A percentile compares a stretch with the other conserved stretches of the same genome.
Conservation (phyloP, 1,284 basidiomycete genomes). For the Cerrena zonata region DNA sequence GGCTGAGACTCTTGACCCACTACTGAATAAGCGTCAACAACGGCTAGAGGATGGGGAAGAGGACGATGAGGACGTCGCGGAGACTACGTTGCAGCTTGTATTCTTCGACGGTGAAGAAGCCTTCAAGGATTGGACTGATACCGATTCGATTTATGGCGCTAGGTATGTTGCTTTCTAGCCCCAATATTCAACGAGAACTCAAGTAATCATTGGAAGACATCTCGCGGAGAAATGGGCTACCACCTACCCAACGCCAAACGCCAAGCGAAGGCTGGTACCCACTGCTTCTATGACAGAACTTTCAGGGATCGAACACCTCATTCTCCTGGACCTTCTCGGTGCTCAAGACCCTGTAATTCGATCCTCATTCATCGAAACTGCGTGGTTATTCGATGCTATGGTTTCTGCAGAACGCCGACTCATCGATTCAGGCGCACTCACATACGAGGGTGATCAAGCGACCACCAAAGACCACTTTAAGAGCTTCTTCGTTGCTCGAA, state of each 20-base stretch:
- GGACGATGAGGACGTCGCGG: slow-evolving; percentile 72
- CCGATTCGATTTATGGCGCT: slow-evolving; percentile 91
- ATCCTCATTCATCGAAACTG: slow-evolving; percentile 82
- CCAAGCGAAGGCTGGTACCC: slow-evolving; percentile 55
- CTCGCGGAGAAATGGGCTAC: slow-evolving; percentile 78
- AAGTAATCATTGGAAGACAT: slow-evolving; percentile 49
- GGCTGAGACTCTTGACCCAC: slow-evolving; percentile 70
- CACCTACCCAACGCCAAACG: slow-evolving; percentile 57
- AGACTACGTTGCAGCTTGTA: slow-evolving; percentile 87
- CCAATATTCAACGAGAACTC: neutral
- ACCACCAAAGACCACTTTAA: slow-evolving; percentile 42
- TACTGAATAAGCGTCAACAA: slow-evolving; percentile 60
- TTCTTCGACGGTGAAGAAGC: slow-evolving; percentile 99
- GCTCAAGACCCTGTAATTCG: slow-evolving; percentile 65
- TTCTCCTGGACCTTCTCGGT: slow-evolving; percentile 86
- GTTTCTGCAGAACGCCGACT: slow-evolving; percentile 63
- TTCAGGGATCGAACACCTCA: slow-evolving; percentile 80
- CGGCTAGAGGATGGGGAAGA: slow-evolving; percentile 52
- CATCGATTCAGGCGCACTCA: slow-evolving; percentile 54
- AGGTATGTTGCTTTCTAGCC: slow-evolving; percentile 43
- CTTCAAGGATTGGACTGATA: slow-evolving; percentile 82
- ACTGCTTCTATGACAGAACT: slow-evolving; percentile 54
- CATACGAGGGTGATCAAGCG: slow-evolving; percentile 31
- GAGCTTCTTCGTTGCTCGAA: slow-evolving; percentile 61
- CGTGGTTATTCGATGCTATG: slow-evolving; percentile 83